These are phyloP conservation scores for Emmonsiellopsis sp. DNA, from an alignment of 2,329 filamentous ascomycete species.

Conservation along the genomic window DNA sequence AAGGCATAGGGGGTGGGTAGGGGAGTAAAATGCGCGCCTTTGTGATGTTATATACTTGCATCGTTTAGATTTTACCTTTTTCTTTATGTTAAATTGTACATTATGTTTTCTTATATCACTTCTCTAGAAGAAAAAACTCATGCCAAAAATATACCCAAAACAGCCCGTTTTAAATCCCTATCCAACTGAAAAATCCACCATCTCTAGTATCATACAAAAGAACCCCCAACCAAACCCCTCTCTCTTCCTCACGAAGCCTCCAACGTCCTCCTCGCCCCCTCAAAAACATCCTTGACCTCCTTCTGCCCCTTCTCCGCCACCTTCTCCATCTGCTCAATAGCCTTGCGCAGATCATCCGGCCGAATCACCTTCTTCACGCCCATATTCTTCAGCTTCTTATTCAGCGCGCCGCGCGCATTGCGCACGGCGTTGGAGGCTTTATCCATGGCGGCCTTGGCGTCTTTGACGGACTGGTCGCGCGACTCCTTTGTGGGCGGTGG, in stretches of 20 bases:
- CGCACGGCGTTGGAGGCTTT: slow-evolving; percentile 31
- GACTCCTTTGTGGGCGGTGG: slow-evolving; percentile 41
- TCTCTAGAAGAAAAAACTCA: too few relatives aligned
- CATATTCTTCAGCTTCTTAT: slow-evolving; percentile 38
- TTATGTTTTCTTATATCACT: too few relatives aligned
- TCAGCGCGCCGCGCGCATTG: slow-evolving; percentile 34
- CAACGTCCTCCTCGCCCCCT: slow-evolving; percentile 30
- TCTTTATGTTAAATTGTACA: too few relatives aligned
- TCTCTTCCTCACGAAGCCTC: slow-evolving; percentile 14
- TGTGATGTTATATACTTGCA: neutral
- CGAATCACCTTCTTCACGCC: slow-evolving; percentile 35
- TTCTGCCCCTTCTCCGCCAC: slow-evolving; percentile 37
- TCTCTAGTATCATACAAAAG: neutral
- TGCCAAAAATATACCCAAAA: neutral
- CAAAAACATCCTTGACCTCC: slow-evolving; percentile 38
- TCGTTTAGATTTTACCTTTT: too few relatives aligned
- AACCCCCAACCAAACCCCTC: neutral
- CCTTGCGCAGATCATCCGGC: slow-evolving; percentile 38
- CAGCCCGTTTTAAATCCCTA: neutral
- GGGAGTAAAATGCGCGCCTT: neutral
- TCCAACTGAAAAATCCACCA: neutral
- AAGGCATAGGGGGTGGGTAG: neutral
- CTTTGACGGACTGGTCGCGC: slow-evolving; percentile 30
- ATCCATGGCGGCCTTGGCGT: slow-evolving; percentile 36
- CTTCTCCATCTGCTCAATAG: slow-evolving; percentile 41